phyloP scores from a whole-genome alignment of 345 rosid genomes.

The Arabidopsis suecica region DNA sequence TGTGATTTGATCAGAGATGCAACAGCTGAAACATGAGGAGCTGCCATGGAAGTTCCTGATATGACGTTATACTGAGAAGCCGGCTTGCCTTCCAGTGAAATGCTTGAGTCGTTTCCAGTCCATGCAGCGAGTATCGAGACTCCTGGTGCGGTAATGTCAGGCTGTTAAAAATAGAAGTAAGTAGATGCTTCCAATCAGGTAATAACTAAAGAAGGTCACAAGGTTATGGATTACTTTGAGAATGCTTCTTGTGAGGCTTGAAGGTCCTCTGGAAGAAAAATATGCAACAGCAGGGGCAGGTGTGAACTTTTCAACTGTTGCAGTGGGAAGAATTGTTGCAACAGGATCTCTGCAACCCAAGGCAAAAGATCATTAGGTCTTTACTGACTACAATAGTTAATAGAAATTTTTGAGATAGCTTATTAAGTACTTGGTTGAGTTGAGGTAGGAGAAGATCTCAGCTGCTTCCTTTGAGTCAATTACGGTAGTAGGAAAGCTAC shows the following conservation, averaged over 20 bases:
- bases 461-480: constrained; percentile 61
- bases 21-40: constrained; percentile 79
- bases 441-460: constrained; percentile 61
- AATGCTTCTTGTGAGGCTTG: constrained; percentile 60
- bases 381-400: not conserved
- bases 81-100: constrained; percentile 49
- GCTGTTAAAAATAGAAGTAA: constrained; percentile 52
- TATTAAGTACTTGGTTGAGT: constrained; percentile 63
- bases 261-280: constrained; percentile 88
- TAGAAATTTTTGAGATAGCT: not conserved
- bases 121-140: constrained; percentile 78
- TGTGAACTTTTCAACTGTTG: constrained; percentile 52
- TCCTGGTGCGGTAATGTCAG: constrained; percentile 90
- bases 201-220: not conserved
- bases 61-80: constrained; percentile 57
- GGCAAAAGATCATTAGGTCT: not conserved
- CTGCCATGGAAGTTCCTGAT: constrained; percentile 88
- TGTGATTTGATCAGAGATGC: constrained; percentile 64
- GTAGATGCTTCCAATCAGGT: constrained; percentile 14
- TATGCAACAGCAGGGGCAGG: constrained; percentile 74
- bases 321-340: constrained; percentile 69
- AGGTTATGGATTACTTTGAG: constrained; percentile 61
- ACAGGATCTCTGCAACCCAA: constrained; percentile 60
- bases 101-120: constrained; percentile 57
- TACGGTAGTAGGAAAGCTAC: constrained; percentile 55